Percentiles rank a stretch among this genome's conserved stretches.
These are phyloP conservation scores for Microsporum ferrugineum DNA, from an alignment of 2,329 filamentous ascomycete species.

Conservation along the genomic window DNA sequence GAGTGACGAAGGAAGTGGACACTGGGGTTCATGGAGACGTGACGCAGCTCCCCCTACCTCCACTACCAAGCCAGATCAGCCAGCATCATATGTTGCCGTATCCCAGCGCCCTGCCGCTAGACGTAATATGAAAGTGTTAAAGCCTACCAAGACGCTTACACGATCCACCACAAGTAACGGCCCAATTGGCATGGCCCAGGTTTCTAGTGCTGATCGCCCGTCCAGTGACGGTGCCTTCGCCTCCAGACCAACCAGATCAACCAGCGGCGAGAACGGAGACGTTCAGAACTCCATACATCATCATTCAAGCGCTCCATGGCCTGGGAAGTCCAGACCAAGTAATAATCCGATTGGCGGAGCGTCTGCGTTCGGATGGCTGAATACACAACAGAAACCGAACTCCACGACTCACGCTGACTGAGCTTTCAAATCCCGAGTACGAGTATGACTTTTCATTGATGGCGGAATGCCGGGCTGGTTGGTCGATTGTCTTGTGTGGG, in stretches of 20 bases:
- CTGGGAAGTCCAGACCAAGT: slow-evolving; percentile 45
- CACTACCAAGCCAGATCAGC: slow-evolving; percentile 17
- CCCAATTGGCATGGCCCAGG: neutral
- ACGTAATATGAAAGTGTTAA: slow-evolving; percentile 78
- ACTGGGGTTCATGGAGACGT: slow-evolving; percentile 62
- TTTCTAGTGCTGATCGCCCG: neutral
- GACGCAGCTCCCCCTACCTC: slow-evolving; percentile 17
- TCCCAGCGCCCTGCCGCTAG: slow-evolving; percentile 57
- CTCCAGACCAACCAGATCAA: neutral
- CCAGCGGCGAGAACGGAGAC: neutral
- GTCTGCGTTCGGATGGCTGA: slow-evolving; percentile 15
- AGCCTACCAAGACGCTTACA: slow-evolving; percentile 54
- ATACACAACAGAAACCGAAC: slow-evolving; percentile 1
- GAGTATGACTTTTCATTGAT: neutral
- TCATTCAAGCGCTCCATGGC: slow-evolving; percentile 15
- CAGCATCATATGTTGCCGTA: slow-evolving; percentile 36
- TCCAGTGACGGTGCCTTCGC: neutral
- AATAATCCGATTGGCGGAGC: slow-evolving; percentile 58
- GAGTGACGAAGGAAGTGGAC: slow-evolving; percentile 38
- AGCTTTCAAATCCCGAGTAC: neutral
- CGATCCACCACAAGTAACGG: slow-evolving; percentile 9
- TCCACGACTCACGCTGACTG: neutral
- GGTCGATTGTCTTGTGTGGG: neutral
- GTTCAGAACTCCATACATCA: neutral
- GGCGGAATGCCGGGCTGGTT: neutral